phyloP scores from a whole-genome alignment of 768 basidiomycete species.

The Hydnomerulius pinastri region DNA sequence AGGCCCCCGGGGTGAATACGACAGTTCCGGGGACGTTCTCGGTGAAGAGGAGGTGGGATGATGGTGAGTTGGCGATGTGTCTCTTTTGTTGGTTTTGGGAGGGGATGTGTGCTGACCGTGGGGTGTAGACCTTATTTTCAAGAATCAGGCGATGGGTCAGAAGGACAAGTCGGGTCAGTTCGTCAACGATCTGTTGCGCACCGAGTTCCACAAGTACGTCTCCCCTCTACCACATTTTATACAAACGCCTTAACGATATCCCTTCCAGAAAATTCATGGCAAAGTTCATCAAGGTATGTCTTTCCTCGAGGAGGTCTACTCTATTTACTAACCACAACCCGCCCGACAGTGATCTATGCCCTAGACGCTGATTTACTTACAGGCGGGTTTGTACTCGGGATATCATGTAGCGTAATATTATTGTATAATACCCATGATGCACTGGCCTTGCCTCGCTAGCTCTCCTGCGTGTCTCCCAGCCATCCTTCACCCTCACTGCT shows the following conservation, averaged over 20 bases:
- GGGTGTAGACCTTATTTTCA: constrained; percentile 88
- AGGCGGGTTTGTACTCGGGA: too few relatives aligned
- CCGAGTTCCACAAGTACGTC: constrained; percentile 89
- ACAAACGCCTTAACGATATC: constrained; percentile 10
- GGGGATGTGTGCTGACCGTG: not conserved
- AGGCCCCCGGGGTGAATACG: constrained; percentile 70
- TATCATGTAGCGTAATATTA: not conserved
- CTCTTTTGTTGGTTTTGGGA: constrained; percentile 5
- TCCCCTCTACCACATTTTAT: not conserved
- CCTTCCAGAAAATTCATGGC: constrained; percentile 81
- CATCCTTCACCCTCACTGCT: constrained; percentile 20
- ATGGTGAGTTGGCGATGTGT: constrained; percentile 53
- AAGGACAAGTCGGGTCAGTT: constrained; percentile 75
- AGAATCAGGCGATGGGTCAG: constrained; percentile 86
- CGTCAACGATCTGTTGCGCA: constrained; percentile 93
- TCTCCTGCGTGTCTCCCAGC: not conserved
- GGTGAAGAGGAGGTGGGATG: constrained; percentile 94
- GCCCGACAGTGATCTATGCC: not conserved
- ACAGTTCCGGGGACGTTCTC: constrained; percentile 82
- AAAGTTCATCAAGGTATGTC: constrained; percentile 80
- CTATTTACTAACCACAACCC: not conserved
- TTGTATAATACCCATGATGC: constrained; percentile 7
- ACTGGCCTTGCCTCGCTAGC: not conserved
- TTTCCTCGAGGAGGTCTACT: too few relatives aligned
- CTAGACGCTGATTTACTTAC: too few relatives aligned